Evolutionary conservation across 257 asterid species (phyloP), one percentile per base, ranked within the genome.

Genomic region (Oldenlandia corymbosa): DNA sequence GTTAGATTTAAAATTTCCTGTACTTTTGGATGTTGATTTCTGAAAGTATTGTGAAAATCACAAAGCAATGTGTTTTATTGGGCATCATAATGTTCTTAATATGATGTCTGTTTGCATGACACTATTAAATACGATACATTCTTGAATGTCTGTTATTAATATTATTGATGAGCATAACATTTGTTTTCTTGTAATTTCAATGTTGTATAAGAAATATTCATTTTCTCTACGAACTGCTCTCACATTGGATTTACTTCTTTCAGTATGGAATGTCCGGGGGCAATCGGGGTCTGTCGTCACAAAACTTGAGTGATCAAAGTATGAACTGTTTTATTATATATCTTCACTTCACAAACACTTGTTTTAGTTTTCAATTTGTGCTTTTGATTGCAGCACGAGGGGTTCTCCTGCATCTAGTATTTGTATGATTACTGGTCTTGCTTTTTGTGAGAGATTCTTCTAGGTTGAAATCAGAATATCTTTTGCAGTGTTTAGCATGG

Each of bases 251-350:
- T 48, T 66, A 56, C 65, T 79, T 68, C 62, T 80, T 77, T 65
- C 95, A 91, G 98, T 81, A 58, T 72, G 95, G 88, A 74, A 75
- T 91, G 45, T 65, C 90, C 67, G 87, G 87, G 58, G 85, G 83
- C 79, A 83, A 68, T 61, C 84, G 98, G 72, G 71, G 76, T 71
- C 86, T 91, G 60, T 79, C 95, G 71, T 59, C 94, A 65, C 94
- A 84, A 67, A 91, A 71, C 65, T 78, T 86, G 71, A 80, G 83
- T 55, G 98, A 91, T 68, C 98, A 88, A 80, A 88, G 98, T 88
- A 86, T 12, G 81, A 47, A 49, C 16, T 28, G 21, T 63, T 26
- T 18, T 42, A 42, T 42, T 13, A 0, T 42, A 11, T 10, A 9
- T 68, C 69, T 64, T 51, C 56, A 31, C 54, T 55, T 10, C 32